Conservation (phyloP, 108 stramenopile species). For the Skeletonema tropicum region DNA sequence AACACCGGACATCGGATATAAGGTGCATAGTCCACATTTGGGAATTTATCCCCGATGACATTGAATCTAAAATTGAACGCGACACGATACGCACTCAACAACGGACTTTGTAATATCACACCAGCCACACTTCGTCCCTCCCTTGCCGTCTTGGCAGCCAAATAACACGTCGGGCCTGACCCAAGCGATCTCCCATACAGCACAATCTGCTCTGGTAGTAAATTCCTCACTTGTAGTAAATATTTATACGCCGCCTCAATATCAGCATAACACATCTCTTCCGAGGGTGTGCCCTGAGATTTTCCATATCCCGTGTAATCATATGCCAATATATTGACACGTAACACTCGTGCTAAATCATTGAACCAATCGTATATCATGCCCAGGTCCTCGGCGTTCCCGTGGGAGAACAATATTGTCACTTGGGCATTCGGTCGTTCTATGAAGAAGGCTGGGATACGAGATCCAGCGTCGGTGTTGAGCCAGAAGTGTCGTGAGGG, state of each 20-base stretch:
- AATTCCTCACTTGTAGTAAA: conserved; percentile 67
- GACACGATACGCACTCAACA: conserved; percentile 87
- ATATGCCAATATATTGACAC: conserved; percentile 96
- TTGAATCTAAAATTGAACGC: conserved; percentile 94
- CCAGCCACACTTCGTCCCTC: conserved; percentile 85
- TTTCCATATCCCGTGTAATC: conserved; percentile 96
- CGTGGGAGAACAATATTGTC: conserved; percentile 92
- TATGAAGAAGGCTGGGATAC: conserved; percentile 90
- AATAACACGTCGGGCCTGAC: conserved; percentile 93
- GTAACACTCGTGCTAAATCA: conserved; percentile 81
- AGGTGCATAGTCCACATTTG: conserved; percentile 91
- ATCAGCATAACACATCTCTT: conserved; percentile 89
- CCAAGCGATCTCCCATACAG: conserved; percentile 91
- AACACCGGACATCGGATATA: conserved; percentile 89
- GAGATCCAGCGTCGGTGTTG: conserved; percentile 63
- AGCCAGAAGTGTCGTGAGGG: conserved; percentile 93
- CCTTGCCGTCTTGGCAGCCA: conserved; percentile 86
- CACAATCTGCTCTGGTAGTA: conserved; percentile 90
- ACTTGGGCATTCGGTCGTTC: conserved; percentile 84
- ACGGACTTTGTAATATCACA: conserved; percentile 82
- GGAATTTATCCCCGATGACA: conserved; percentile 88
- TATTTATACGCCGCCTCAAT: conserved; percentile 94
- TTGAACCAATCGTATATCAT: conserved; percentile 96
- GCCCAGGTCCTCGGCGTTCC: conserved; percentile 93
- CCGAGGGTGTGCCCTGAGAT: conserved; percentile 71